phyloP scores from a whole-genome alignment of 495 filamentous ascomycete species.

The Pyronema domesticum region DNA sequence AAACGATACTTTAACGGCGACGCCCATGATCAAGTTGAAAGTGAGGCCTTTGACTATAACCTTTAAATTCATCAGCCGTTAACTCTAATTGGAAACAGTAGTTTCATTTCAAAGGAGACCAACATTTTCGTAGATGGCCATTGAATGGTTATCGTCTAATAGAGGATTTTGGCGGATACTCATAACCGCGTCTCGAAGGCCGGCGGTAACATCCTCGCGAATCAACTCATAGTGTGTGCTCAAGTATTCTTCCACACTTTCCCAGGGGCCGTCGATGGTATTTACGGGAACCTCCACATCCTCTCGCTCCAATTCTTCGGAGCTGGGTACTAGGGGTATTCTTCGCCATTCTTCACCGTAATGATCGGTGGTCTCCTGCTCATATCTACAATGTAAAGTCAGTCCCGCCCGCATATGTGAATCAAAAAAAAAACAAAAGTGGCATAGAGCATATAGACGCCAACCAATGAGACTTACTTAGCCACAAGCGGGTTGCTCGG shows the following conservation, averaged over 20 bases:
- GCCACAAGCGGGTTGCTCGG: constrained; percentile 9
- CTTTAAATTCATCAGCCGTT: constrained; percentile 26
- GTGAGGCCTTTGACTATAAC: constrained; percentile 48
- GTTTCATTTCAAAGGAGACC: constrained; percentile 7
- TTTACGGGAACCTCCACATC: constrained; percentile 25
- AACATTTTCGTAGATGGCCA: constrained; percentile 62
- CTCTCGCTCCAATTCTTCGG: constrained; percentile 24
- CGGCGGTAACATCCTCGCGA: constrained; percentile 44
- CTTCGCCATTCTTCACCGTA: constrained; percentile 25
- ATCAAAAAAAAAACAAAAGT: not conserved
- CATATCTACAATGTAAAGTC: constrained; percentile 10
- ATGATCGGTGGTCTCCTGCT: constrained; percentile 12
- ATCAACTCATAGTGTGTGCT: constrained; percentile 46
- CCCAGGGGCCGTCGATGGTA: constrained; percentile 25
- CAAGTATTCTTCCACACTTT: constrained; percentile 34
- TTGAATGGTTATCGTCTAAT: constrained; percentile 37
- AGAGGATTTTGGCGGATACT: constrained; percentile 29
- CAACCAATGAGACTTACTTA: constrained; percentile 5
- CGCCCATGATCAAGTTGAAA: constrained; percentile 38
- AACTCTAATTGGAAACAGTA: not conserved
- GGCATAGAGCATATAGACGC: not conserved
- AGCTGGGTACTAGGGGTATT: constrained; percentile 31
- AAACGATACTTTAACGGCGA: constrained; percentile 52
- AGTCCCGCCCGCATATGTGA: not conserved
- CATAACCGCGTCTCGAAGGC: constrained; percentile 41